phyloP scores from a whole-genome alignment of 75 land plant species.

The Chamaecyparis obtusa region DNA sequence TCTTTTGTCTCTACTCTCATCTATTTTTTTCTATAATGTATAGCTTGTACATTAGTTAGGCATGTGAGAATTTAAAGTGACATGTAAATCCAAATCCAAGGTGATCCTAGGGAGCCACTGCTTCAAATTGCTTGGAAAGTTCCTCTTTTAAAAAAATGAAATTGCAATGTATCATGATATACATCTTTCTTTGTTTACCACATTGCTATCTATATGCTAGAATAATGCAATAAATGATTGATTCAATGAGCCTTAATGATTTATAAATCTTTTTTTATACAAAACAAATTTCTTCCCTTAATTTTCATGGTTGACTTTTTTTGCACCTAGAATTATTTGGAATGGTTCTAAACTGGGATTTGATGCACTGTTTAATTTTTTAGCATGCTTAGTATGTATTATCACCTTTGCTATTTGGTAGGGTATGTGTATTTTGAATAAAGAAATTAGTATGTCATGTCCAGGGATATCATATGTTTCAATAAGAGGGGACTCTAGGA shows the following conservation, averaged over 20 bases:
- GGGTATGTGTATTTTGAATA: conserved; percentile 56
- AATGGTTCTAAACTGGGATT: neutral
- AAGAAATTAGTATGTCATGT: conserved; percentile 57
- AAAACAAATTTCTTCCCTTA: neutral
- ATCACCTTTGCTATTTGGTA: conserved; percentile 8
- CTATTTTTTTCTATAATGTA: neutral
- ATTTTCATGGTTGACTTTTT: neutral
- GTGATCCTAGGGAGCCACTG: no score
- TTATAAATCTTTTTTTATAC: neutral
- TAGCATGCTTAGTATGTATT: neutral
- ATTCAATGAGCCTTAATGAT: neutral
- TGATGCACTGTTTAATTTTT: neutral
- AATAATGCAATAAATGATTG: neutral
- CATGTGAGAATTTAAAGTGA: neutral
- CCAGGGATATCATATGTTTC: conserved; percentile 76
- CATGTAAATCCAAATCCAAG: no score
- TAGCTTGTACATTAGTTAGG: neutral
- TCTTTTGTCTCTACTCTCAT: no score
- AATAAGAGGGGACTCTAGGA: conserved; percentile 70
- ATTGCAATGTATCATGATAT: neutral
- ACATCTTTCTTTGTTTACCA: neutral
- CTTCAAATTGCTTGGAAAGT: neutral
- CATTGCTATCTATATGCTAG: neutral
- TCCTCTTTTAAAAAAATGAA: neutral
- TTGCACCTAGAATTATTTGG: neutral